Evolutionary conservation across 192 early-diverging fungal genomes (phyloP), one percentile per base, ranked within the genome.

Genomic region (Coemansia javaensis): DNA sequence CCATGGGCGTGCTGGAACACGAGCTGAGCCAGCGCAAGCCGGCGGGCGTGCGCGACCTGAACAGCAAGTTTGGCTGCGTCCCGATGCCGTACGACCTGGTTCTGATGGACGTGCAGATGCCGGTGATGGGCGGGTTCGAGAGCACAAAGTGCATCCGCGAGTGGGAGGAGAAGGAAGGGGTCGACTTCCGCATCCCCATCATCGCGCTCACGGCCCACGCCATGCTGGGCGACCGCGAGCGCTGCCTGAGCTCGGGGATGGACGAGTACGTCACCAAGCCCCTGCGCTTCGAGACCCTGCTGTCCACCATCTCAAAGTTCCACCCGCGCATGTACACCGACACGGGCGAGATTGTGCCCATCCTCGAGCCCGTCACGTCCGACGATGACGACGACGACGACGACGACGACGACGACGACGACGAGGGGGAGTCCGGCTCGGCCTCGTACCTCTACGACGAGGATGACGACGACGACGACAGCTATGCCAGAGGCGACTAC

Each of bases 51-150:
- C 80, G 51, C 71, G 72, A 55, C 80, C 82, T 72, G 66, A 80
- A 50, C 14, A 83, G 43, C 58, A 66, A 66, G 50, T 77, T 30
- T 24, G 54, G 54, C 25, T 57, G 56, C 35, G 56, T 72, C 35
- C 70, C 70, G 35, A 75, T 62, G 71, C 71, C 71, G 9, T 80
- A 64, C 53, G 71, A 78, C 32, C 60, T 83, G 57, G 86, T 92
- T 34, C 57, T 92, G 37, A 92, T 92, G 90, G 90, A 92, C 51
- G 85, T 90, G 16, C 87, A 89, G 73, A 89, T 92, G 90, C 90
- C 90, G 0, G 79, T 90, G 32, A 90, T 92, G 87, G 88, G 86
- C 35, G 90, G 90, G 20, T 90, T 89, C 41, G 88, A 92, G 72
- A 86, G 87, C 9, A 90, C 90, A 7, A 81, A 85, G 54, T 74